These are phyloP conservation scores for Blastobotrys indianensis DNA, from an alignment of 1,139 yeast genomes.

Conservation along the genomic window DNA sequence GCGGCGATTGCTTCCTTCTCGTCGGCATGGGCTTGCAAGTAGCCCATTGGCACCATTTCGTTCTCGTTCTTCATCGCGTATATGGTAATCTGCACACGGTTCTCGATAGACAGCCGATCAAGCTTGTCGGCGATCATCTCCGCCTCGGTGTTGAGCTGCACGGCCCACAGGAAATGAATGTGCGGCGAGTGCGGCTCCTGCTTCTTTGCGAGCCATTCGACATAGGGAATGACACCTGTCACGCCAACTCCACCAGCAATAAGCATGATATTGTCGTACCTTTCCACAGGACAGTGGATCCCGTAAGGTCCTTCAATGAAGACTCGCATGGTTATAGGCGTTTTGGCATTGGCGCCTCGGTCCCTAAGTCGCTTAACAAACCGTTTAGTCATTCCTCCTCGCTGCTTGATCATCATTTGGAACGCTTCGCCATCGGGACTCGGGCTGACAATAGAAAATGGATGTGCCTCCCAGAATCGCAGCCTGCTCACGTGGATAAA, in stretches of 20 bases:
- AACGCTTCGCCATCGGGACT: conserved; percentile 33
- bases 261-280: conserved; percentile 50
- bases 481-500: conserved; percentile 48
- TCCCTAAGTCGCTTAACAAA: conserved; percentile 23
- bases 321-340: conserved; percentile 33
- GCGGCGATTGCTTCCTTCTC: background rate
- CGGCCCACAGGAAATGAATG: conserved; percentile 29
- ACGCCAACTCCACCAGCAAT: conserved; percentile 74
- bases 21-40: background rate
- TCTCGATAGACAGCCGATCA: conserved; percentile 17
- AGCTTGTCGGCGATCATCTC: conserved; percentile 27
- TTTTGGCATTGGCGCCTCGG: conserved; percentile 21
- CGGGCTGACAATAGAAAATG: conserved; percentile 51
- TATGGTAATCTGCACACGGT: conserved; percentile 25
- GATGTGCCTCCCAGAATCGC: conserved; percentile 52
- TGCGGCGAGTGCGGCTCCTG: conserved; percentile 14
- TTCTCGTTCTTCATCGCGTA: conserved; percentile 17
- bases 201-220: conserved; percentile 25
- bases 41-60: conserved; percentile 1
- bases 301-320: conserved; percentile 66
- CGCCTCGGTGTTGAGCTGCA: conserved; percentile 22
- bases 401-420: conserved; percentile 36
- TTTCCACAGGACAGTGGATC: conserved; percentile 44
- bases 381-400: conserved; percentile 31
- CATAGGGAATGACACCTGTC: conserved; percentile 47